phyloP scores from a whole-genome alignment of 768 basidiomycete species.

The Trametes cingulata region DNA sequence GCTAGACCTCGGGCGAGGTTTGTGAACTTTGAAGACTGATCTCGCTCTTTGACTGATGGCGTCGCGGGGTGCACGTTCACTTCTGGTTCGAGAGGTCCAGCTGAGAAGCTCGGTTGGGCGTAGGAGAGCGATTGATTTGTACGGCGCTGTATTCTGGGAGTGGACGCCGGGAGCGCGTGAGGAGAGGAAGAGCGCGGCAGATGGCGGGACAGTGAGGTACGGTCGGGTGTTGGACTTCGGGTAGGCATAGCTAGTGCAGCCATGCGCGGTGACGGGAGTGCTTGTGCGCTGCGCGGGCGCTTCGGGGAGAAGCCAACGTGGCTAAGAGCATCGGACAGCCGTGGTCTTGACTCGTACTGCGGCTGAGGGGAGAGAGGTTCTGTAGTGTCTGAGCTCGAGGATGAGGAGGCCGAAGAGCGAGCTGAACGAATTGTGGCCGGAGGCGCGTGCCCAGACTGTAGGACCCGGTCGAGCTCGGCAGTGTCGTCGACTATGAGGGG shows the following conservation, averaged over 20 bases:
- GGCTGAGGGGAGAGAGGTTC: slow-evolving; percentile 46
- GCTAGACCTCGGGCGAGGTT: slow-evolving; percentile 57
- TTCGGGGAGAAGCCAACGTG: slow-evolving; percentile 76
- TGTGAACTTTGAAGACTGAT: slow-evolving; percentile 53
- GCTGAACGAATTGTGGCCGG: slow-evolving; percentile 47
- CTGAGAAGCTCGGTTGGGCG: slow-evolving; percentile 18
- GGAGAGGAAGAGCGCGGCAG: slow-evolving; percentile 22
- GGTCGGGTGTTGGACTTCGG: slow-evolving; percentile 7
- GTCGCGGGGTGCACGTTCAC: slow-evolving; percentile 61
- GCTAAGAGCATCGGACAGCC: slow-evolving; percentile 69
- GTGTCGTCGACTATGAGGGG: slow-evolving; percentile 64
- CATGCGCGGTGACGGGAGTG: slow-evolving; percentile 16
- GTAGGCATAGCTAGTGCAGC: background rate
- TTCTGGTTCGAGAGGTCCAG: slow-evolving; percentile 42
- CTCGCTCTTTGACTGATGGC: slow-evolving; percentile 43
- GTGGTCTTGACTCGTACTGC: slow-evolving; percentile 49
- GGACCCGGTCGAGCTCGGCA: slow-evolving; percentile 59
- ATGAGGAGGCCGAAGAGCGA: slow-evolving; percentile 43
- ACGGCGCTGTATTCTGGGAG: slow-evolving; percentile 16
- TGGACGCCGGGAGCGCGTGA: slow-evolving; percentile 11
- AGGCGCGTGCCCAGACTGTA: slow-evolving; percentile 54
- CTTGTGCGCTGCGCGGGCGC: slow-evolving; percentile 57
- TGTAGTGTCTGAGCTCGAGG: slow-evolving; percentile 42
- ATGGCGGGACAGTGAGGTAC: slow-evolving; percentile 17
- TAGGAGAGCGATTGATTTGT: slow-evolving; percentile 30